Percentiles rank a stretch among this genome's conserved stretches.
These are phyloP conservation scores for Colletotrichum cuscutae DNA, from an alignment of 2,329 filamentous ascomycete species.

Conservation along the genomic window DNA sequence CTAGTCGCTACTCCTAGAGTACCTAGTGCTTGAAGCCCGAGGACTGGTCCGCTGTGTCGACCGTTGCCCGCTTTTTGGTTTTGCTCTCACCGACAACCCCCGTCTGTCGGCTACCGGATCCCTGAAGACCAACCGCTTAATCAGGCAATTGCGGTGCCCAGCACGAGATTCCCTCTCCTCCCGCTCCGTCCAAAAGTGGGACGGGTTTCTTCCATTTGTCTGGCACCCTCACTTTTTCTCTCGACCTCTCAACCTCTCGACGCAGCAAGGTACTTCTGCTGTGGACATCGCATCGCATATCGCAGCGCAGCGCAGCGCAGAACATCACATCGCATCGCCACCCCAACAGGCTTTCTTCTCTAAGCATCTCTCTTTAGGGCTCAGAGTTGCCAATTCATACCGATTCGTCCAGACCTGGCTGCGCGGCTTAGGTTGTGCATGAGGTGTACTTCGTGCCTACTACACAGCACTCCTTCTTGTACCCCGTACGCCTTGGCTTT, in stretches of 20 bases:
- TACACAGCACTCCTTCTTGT: background rate
- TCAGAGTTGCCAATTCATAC: background rate
- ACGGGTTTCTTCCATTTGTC: conserved; percentile 1
- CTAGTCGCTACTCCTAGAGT: background rate
- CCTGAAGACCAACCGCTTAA: conserved; percentile 3
- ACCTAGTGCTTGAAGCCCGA: too few relatives aligned
- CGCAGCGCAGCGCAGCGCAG: conserved; percentile 14
- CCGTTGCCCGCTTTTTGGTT: conserved; percentile 7
- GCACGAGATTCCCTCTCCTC: background rate
- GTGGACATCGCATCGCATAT: conserved; percentile 7
- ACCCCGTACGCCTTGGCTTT: conserved; percentile 2
- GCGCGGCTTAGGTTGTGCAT: conserved; percentile 34
- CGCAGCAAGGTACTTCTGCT: background rate
- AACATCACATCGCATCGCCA: conserved; percentile 16
- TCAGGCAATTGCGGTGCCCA: background rate
- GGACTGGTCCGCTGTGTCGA: background rate
- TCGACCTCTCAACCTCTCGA: background rate
- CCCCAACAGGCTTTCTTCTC: background rate
- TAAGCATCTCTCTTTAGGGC: background rate
- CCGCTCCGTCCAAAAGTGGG: background rate
- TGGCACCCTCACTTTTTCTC: background rate
- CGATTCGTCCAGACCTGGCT: conserved; percentile 13
- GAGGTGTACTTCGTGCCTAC: background rate
- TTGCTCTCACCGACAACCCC: conserved; percentile 23
- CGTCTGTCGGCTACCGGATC: conserved; percentile 4